Evolutionary conservation across 768 basidiomycete genomes (phyloP), one percentile per base, ranked within the genome.

Genomic region (Nidularia pulvinata): DNA sequence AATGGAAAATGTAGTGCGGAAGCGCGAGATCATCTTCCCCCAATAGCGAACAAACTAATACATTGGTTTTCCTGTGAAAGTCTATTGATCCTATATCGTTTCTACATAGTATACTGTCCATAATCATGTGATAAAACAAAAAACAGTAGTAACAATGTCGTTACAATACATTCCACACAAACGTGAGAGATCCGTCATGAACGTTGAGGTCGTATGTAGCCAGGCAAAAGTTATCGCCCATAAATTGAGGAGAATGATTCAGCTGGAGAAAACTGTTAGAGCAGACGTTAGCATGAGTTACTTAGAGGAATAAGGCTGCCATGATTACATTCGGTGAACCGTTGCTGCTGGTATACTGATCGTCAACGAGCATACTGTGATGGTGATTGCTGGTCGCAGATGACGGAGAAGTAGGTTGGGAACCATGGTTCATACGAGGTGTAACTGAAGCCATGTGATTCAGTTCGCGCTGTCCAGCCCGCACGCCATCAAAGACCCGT

Each of bases 391-490:
- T n/a, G n/a, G n/a, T n/a, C n/a, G n/a, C n/a, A n/a, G 65, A 54
- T 1, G 67, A 51, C 33, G 65, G 51, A 19, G 61, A 57, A 25
- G 71, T 65, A 30, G 66, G 60, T 6, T 63, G 37, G n/a, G 37
- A n/a, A 7, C 9, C n/a, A 39, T 39, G 37, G 37, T 39, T 61
- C 14, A 72, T 59, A 43, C 74, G 72, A 9, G 75, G 71, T 5
- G 72, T 65, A 45, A 73, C 64, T 19, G 65, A 65, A 7, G 72
- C 70, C 80, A 81, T 81, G 65, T 81, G 77, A 56, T 70, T 74
- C 51, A 80, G 73, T 56, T 81, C 77, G 22, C 67, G 63, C 46
- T 77, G 75, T 19, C 77, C 78, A 34, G 61, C 66, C 6, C 72
- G 69, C 34, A 72, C 76, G n/a, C 70, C 66, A 35, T 67, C 67